phyloP scores from a whole-genome alignment of 176 grass and related monocot species.

The Rhynchospora pubera region DNA sequence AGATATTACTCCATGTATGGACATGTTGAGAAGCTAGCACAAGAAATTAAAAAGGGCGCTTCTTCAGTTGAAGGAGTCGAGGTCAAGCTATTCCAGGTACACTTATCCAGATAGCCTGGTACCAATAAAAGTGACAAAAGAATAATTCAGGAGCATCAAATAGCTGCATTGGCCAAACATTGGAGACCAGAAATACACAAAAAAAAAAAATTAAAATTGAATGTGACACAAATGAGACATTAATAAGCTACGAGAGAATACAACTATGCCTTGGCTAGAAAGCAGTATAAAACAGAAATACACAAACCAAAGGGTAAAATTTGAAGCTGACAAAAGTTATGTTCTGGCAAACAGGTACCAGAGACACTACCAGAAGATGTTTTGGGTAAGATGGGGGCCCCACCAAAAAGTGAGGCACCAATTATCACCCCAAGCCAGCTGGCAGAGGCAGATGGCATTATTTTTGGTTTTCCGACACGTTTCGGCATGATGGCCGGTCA shows the following conservation, averaged over 20 bases:
- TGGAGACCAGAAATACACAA: background rate
- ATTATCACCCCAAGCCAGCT: conserved; percentile 39
- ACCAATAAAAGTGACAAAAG: background rate
- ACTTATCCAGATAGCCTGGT: background rate
- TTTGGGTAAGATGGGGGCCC: conserved; percentile 54
- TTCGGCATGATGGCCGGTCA: conserved; percentile 68
- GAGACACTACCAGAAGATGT: conserved; percentile 53
- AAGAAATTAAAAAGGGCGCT: conserved; percentile 63
- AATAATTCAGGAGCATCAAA: background rate
- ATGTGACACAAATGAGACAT: background rate
- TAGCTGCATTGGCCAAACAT: background rate
- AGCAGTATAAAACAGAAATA: background rate
- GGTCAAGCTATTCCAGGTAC: conserved; percentile 60
- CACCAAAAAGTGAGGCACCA: conserved; percentile 37
- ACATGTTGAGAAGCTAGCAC: conserved; percentile 62
- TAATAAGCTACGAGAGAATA: background rate
- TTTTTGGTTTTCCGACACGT: conserved; percentile 68
- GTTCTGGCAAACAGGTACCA: conserved; percentile 36
- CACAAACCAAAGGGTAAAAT: background rate
- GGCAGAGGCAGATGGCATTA: conserved; percentile 46
- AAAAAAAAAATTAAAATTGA: background rate
- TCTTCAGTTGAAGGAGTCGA: conserved; percentile 49
- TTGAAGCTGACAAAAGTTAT: background rate
- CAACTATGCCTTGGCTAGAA: background rate
- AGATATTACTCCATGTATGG: conserved; percentile 81